Conservation (phyloP, 208 protist genomes). For the Crithidia sp. region DNA sequence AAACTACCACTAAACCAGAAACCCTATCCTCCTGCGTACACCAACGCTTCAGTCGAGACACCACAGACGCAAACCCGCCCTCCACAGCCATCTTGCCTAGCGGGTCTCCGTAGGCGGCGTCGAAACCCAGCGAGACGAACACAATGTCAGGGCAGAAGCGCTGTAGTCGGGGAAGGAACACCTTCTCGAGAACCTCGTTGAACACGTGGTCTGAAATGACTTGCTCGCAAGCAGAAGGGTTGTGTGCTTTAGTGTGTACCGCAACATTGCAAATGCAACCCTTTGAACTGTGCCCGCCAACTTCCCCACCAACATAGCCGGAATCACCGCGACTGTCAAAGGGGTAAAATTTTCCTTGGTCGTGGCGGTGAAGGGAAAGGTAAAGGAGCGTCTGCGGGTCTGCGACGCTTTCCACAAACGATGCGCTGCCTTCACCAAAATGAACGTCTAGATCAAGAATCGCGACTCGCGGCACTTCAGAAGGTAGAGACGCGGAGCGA, state of each 20-base stretch:
- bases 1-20: slow-evolving; percentile 57
- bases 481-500: slow-evolving; percentile 2
- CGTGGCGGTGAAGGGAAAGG: slow-evolving; percentile 86
- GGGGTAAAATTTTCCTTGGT: slow-evolving; percentile 76
- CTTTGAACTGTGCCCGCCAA: slow-evolving; percentile 8
- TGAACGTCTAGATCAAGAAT: slow-evolving; percentile 94
- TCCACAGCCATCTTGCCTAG: slow-evolving; percentile 86
- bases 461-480: slow-evolving; percentile 47
- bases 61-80: slow-evolving; percentile 62
- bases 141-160: slow-evolving; percentile 81
- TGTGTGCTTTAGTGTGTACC: slow-evolving; percentile 61
- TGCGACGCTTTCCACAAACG: slow-evolving; percentile 76
- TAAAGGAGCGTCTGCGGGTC: slow-evolving; percentile 59
- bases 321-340: slow-evolving; percentile 42
- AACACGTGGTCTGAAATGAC: slow-evolving; percentile 85
- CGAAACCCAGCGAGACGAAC: slow-evolving; percentile 91
- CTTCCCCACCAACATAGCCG: slow-evolving; percentile 43
- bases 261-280: slow-evolving; percentile 82
- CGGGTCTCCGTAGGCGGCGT: slow-evolving; percentile 91
- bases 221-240: slow-evolving; percentile 51
- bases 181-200: slow-evolving; percentile 42
- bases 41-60: slow-evolving; percentile 59
- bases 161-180: slow-evolving; percentile 80
- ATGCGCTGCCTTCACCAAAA: slow-evolving; percentile 92
- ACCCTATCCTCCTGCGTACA: slow-evolving; percentile 38